Conservation (phyloP, 441 rosid species). For the Populus hybrid region DNA sequence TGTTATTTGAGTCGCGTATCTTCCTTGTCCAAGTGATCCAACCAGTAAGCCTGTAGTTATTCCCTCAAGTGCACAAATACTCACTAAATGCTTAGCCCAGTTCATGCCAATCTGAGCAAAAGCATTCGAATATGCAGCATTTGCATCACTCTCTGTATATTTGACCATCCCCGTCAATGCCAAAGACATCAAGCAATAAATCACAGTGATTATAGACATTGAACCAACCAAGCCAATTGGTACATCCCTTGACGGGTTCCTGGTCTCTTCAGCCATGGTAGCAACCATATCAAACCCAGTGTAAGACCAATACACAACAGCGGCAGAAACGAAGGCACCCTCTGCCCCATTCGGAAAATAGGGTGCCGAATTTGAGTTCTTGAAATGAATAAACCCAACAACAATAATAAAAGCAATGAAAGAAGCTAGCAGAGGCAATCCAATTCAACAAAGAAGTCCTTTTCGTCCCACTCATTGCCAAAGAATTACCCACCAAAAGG, state of each 20-base stretch:
- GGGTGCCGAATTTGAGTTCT: conserved; percentile 58
- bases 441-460: conserved; percentile 74
- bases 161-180: conserved; percentile 72
- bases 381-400: no score
- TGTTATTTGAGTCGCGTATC: conserved; percentile 89
- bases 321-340: conserved; percentile 72
- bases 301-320: conserved; percentile 86
- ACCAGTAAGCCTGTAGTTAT: conserved; percentile 87
- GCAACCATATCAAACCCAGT: conserved; percentile 94
- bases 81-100: conserved; percentile 87
- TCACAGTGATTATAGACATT: conserved; percentile 71
- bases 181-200: conserved; percentile 91
- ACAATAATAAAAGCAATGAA: conserved; percentile 69
- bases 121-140: conserved; percentile 81
- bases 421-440: conserved; percentile 39
- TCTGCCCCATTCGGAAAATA: conserved; percentile 64
- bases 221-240: conserved; percentile 87
- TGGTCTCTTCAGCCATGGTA: conserved; percentile 91
- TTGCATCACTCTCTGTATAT: conserved; percentile 63
- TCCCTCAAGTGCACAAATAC: conserved; percentile 83
- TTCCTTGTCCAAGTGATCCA: conserved; percentile 86
- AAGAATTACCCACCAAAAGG: conserved; percentile 61
- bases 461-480: conserved; percentile 79
- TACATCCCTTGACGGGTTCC: conserved; percentile 78
- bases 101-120: conserved; percentile 81